Base-by-base conservation (phyloP, 345 rosid species). In the Leavenworthia alabamica region DNA sequence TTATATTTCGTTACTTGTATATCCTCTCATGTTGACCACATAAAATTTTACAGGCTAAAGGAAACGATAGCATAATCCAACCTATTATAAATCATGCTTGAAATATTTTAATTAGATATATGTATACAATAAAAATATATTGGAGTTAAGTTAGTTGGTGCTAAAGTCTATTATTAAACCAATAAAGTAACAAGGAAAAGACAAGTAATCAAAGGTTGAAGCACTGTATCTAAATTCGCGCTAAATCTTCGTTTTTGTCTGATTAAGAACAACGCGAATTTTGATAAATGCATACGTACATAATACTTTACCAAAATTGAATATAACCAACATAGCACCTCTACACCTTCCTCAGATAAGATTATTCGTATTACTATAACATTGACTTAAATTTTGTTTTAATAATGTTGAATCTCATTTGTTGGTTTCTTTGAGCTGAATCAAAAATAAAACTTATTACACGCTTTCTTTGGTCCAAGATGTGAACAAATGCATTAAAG, bases 231-330 rank as follows among this genome's bases (percentile, higher is more conserved):
- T 16, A 66, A 36, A 29, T 35, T 54, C 22, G 35, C 7, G 54
- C 62, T 55, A 8, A 41, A 65, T 54, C 62, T 54, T 65, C 47
- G 29, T 33, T 55, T 55, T 44, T 65, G 70, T 44, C 29, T 65
- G 62, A 24, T 55, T 35, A 44, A 44, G 62, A 53, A 42, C 39
- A 33, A 45, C 47, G 27, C 62, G 33, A 23, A 11, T 43, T 54
- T 16, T 12, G 29, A 8, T 33, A 10, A 4, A 8, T 42, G 17
- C 19, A 23, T 23, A 53, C 16, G 23, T 22, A 11, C 17, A 51
- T 3, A 1, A 12, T 51, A 40, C 27, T 54, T 29, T 20, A 13
- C 22, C 31, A 44, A 4, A 7, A 11, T 14, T 14, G 22, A 11
- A 4, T 22, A 11, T 32, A 41, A 63, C 24, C 37, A n/a, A n/a